Evolutionary conservation across 1,284 basidiomycete genomes (phyloP).

Genomic region (Microbotryum violaceum): DNA sequence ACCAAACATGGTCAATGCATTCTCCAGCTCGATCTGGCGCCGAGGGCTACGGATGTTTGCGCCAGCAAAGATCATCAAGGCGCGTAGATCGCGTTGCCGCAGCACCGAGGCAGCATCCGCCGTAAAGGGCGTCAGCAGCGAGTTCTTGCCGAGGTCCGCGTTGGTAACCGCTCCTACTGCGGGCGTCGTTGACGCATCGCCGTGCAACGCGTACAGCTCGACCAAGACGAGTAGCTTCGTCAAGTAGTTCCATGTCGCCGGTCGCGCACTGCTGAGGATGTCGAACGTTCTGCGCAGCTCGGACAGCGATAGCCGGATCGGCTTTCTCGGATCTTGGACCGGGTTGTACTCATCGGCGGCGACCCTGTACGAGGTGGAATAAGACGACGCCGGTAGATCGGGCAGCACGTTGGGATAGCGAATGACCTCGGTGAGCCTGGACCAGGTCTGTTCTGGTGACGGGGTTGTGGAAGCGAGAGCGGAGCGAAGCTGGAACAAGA

Average conservation of each 20-base stretch:
- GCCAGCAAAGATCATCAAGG: conserved; percentile 20
- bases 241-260: conserved; percentile 17
- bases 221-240: conserved; percentile 24
- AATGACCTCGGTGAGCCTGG: conserved; percentile 11
- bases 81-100: conserved; percentile 11
- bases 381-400: conserved; percentile 7
- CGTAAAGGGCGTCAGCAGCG: too few relatives aligned
- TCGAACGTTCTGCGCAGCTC: conserved; percentile 16
- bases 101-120: not conserved
- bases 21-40: not conserved
- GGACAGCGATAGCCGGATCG: conserved; percentile 12
- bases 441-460: conserved; percentile 14
- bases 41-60: not conserved
- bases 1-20: not conserved
- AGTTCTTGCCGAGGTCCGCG: too few relatives aligned
- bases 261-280: conserved; percentile 11
- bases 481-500: conserved; percentile 12
- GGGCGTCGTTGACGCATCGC: not conserved
- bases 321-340: not conserved
- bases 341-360: not conserved
- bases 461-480: not conserved
- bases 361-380: conserved; percentile 8
- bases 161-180: too few relatives aligned
- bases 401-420: conserved; percentile 21
- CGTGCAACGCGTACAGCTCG: conserved; percentile 18